A percentile compares a stretch with the other conserved stretches of the same genome.
These are phyloP conservation scores for Rhizophora mangle DNA, from an alignment of 345 rosid species.

Conservation along the genomic window DNA sequence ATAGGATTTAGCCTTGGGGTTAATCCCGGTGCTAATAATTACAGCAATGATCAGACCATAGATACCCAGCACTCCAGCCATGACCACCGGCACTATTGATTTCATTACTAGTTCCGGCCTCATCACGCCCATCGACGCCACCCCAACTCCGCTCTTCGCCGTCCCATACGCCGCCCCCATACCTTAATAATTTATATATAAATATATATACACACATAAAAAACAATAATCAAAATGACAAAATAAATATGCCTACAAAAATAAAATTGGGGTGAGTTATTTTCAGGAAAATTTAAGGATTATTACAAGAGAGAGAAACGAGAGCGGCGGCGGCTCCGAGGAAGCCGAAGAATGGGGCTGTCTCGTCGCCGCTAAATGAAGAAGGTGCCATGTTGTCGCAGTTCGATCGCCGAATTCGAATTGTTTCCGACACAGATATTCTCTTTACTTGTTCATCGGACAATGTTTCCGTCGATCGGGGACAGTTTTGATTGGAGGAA, in stretches of 20 bases:
- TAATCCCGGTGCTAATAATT: constrained; percentile 20
- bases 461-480: no score
- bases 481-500: no score
- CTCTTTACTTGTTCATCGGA: no score
- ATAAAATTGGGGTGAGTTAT: not conserved
- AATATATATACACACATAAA: not conserved
- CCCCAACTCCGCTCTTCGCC: constrained; percentile 24
- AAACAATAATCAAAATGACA: no score
- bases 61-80: constrained; percentile 23
- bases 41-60: constrained; percentile 21
- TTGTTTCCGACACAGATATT: no score
- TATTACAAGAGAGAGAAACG: constrained; percentile 36
- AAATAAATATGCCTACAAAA: not conserved
- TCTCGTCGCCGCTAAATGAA: constrained; percentile 46
- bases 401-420: no score
- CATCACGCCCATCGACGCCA: constrained; percentile 26
- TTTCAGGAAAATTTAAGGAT: no score
- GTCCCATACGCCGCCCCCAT: constrained; percentile 27
- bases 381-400: constrained; percentile 15
- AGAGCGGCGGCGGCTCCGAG: constrained; percentile 50
- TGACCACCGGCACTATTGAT: constrained; percentile 22
- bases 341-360: constrained; percentile 46
- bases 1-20: constrained; percentile 22
- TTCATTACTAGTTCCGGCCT: constrained; percentile 24
- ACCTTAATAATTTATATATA: not conserved